Percentiles rank a stretch among this genome's conserved stretches.
These are phyloP conservation scores for Nigrograna mackinnonii DNA, from an alignment of 2,329 filamentous ascomycete genomes.

Conservation along the genomic window DNA sequence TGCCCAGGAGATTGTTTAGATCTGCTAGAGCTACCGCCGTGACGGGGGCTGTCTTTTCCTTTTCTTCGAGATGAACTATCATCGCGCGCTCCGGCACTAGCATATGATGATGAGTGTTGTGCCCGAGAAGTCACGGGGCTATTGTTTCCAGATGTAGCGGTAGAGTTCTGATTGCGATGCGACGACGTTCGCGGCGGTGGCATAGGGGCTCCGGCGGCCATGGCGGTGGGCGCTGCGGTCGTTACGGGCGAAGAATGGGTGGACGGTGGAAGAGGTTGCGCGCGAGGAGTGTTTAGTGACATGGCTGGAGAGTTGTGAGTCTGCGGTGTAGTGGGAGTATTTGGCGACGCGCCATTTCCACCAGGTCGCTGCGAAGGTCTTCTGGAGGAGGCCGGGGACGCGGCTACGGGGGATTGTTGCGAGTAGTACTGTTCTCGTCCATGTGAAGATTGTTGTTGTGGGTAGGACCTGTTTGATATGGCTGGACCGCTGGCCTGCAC, in stretches of 20 bases:
- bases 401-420: slow-evolving; percentile 28
- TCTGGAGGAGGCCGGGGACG: slow-evolving; percentile 40
- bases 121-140: slow-evolving; percentile 29
- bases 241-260: slow-evolving; percentile 47
- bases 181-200: slow-evolving; percentile 82
- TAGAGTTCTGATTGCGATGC: slow-evolving; percentile 52
- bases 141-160: slow-evolving; percentile 22
- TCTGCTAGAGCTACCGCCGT: slow-evolving; percentile 29
- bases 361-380: slow-evolving; percentile 37
- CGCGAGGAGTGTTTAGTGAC: slow-evolving; percentile 46
- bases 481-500: slow-evolving; percentile 33
- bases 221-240: slow-evolving; percentile 59
- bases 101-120: slow-evolving; percentile 12
- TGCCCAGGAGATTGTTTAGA: slow-evolving; percentile 38
- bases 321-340: slow-evolving; percentile 39
- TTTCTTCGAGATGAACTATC: slow-evolving; percentile 47
- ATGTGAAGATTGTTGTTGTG: slow-evolving; percentile 33
- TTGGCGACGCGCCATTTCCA: slow-evolving; percentile 46
- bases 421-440: slow-evolving; percentile 34
- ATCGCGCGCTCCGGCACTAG: slow-evolving; percentile 9
- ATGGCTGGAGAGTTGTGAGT: slow-evolving; percentile 36
- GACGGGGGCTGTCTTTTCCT: slow-evolving; percentile 50
- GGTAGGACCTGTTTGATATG: slow-evolving; percentile 28
- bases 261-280: slow-evolving; percentile 46
- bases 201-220: slow-evolving; percentile 59